Base-by-base conservation (phyloP, 805 yeast genomes). In the Jamesozyma lodderae region DNA sequence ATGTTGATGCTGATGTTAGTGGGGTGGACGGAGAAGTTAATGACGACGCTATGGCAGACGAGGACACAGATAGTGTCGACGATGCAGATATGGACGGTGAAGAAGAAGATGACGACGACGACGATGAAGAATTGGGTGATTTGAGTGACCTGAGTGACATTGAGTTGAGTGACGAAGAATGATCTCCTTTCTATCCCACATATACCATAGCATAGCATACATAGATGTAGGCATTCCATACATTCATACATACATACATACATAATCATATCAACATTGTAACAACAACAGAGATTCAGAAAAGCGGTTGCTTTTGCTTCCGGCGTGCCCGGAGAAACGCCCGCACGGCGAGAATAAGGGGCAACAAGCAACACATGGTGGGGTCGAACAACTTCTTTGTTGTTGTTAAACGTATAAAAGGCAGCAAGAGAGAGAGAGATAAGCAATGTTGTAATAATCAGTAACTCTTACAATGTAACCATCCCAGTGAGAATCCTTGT, bases 1-100 rank as follows among this genome's bases (percentile, higher is more conserved):
- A 68, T 30, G 76, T 67, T 6, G 70, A 65, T 6, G 67, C 63
- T 19, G 59, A 55, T 4, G 69, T 59, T 8, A 64, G 52, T 15
- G 59, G 55, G 11, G 48, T 36, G 14, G 47, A 45, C 11, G 61
- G 49, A 10, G 51, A 46, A 3, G 55, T 42, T 6, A 56, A 47
- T 7, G 58, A 51, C 13, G 60, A 49, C 4, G 44, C 62, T 17
- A 63, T 55, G 4, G 61, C 51, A 6, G 52, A 46, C 3, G 41
- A 43, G 4, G 43, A 31, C 4, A 31, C 26, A 14, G 29, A 33
- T 19, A 60, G 49, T 2, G 44, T 63, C 17, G 64, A 56, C 4
- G 62, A 53, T 5, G 51, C 46, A 2, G 44, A 42, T 6, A 39
- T 29, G 3, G 32, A 24, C n/a, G 45, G 27, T 7, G 45, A 32